Evolutionary conservation across 2,329 filamentous ascomycete species (phyloP), one percentile per base, ranked within the genome.

Genomic region (Sphaerulina musiva): DNA sequence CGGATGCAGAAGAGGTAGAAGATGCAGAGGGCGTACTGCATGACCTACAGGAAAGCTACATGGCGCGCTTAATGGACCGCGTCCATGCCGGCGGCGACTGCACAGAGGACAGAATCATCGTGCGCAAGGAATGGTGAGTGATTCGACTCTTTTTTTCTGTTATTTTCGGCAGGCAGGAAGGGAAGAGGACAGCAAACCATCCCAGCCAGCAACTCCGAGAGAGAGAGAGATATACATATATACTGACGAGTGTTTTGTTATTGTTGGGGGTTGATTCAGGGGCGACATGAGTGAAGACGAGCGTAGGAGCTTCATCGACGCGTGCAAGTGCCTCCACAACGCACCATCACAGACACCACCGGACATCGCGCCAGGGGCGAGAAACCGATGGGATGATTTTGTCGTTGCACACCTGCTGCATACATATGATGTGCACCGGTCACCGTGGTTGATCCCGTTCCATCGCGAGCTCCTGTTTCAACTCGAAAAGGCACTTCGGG

Each of bases 391-490:
- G 46, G 66, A 68, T 44, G 66, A 68, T 51, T 68, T 66, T 29
- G 59, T 66, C 5, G 65, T 58, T 52, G 59, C 43, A 23, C 65
- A 68, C 53, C 62, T 66, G 42, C 59, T 66, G 41, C 54, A 62
- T 45, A 65, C 65, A n/a, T n/a, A 59, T 17, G 54, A 56, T 29
- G 60, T 65, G 17, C 66, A 68, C 53, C 57, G 53, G 46, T 65
- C 63, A 2, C 63, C 61, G 14, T 59, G 60, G 51, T 61, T 64
- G 50, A 55, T 64, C 4, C 55, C 71, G 29, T 74, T 72, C 71
- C 73, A 75, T 55, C 64, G 73, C 2, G 69, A 71, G 52, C 72
- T 70, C 55, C 69, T 70, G 9, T 69, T 73, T 66, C 55, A 68
- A 6, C 72, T 73, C 55, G 73, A 76, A 53, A 66, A 72, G 55